Percentiles rank a stretch among this genome's conserved stretches.
Evolutionary conservation across 805 yeast genomes (phyloP).

Genomic region (Maudiozyma serrabonitensis): DNA sequence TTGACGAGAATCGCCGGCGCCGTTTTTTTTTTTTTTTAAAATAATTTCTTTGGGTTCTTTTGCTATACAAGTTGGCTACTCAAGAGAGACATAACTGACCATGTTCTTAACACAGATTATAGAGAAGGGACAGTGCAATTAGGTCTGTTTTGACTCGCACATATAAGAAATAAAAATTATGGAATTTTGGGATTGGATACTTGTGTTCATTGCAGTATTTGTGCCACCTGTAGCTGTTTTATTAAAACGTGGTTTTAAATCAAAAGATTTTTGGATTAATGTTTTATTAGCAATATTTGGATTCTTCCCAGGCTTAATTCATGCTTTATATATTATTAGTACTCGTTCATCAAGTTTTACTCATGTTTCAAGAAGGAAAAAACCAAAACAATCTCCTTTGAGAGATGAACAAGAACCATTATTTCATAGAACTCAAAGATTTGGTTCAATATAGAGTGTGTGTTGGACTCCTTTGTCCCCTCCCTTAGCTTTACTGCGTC

Average conservation of each 20-base stretch:
- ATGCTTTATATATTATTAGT: constrained; percentile 53
- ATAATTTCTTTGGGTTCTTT: no score
- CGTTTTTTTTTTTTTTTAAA: no score
- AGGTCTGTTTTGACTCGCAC: no score
- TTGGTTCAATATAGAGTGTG: neutral
- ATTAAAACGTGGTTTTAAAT: constrained; percentile 48
- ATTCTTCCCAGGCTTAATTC: constrained; percentile 61
- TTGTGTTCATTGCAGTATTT: constrained; percentile 58
- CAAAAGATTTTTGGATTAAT: constrained; percentile 40
- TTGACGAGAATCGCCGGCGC: no score
- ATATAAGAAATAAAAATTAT: neutral
- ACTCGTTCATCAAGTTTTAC: neutral
- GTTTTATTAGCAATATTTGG: constrained; percentile 52
- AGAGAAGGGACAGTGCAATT: no score
- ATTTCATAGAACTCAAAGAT: neutral
- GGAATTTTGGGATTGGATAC: constrained; percentile 41
- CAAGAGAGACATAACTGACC: no score
- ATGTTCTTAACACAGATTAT: no score
- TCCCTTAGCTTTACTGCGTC: neutral
- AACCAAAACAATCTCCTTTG: neutral
- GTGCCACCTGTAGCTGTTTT: constrained; percentile 67
- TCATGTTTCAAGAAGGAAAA: neutral
- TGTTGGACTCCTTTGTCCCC: neutral
- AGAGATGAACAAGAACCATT: neutral
- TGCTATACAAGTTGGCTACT: no score